Evolutionary conservation across 2,329 filamentous ascomycete genomes (phyloP).

Genomic region (Graphilbum fragrans): DNA sequence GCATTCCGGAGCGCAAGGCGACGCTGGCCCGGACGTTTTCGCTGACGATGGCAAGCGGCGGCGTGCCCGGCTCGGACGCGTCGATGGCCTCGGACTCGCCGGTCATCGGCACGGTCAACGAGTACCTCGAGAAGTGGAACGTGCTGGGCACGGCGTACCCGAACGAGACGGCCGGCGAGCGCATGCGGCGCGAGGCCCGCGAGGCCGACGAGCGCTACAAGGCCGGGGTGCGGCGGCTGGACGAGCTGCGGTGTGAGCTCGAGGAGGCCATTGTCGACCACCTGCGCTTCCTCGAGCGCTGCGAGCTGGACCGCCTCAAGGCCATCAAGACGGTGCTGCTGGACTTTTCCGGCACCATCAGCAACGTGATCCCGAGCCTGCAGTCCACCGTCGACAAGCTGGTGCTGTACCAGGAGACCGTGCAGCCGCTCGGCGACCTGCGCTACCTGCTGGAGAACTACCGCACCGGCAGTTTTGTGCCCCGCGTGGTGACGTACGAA

Average conservation of each 20-base stretch:
- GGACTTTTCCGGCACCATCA: slow-evolving; percentile 93
- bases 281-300: slow-evolving; percentile 91
- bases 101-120: slow-evolving; percentile 68
- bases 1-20: slow-evolving; percentile 78
- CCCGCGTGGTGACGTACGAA: slow-evolving; percentile 86
- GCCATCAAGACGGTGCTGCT: slow-evolving; percentile 97
- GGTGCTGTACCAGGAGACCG: slow-evolving; percentile 97
- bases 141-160: slow-evolving; percentile 79
- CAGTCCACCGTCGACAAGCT: slow-evolving; percentile 96
- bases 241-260: slow-evolving; percentile 83
- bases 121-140: slow-evolving; percentile 88
- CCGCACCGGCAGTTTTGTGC: slow-evolving; percentile 83
- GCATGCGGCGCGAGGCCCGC: slow-evolving; percentile 73
- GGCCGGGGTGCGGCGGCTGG: slow-evolving; percentile 69
- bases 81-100: slow-evolving; percentile 56
- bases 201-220: slow-evolving; percentile 95
- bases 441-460: slow-evolving; percentile 95
- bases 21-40: slow-evolving; percentile 66
- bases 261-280: slow-evolving; percentile 91
- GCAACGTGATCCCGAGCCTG: slow-evolving; percentile 92
- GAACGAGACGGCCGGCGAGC: slow-evolving; percentile 85
- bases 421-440: slow-evolving; percentile 84
- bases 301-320: slow-evolving; percentile 89
- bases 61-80: slow-evolving; percentile 20
- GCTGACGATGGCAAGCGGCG: slow-evolving; percentile 50